phyloP scores from a whole-genome alignment of 768 basidiomycete genomes.

The Hygrophorus pudorinus region DNA sequence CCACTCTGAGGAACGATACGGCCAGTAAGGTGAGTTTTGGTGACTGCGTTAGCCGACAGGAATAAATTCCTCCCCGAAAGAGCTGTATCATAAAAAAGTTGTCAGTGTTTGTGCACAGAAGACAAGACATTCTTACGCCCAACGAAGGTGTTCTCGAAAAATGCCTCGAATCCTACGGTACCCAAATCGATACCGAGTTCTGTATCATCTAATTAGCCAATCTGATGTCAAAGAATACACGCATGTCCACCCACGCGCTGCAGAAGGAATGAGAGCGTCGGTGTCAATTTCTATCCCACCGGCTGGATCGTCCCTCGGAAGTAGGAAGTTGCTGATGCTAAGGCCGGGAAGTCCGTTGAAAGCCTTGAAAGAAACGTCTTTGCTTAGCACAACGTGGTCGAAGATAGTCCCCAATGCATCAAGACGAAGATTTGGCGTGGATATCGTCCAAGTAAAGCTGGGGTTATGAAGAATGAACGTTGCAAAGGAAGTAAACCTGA shows the following conservation, averaged over 20 bases:
- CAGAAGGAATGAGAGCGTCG: slow-evolving; percentile 54
- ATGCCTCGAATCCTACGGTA: slow-evolving; percentile 50
- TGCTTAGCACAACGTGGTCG: slow-evolving; percentile 50
- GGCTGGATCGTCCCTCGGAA: slow-evolving; percentile 56
- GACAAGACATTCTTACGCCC: slow-evolving; percentile 42
- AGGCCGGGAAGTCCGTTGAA: slow-evolving; percentile 66
- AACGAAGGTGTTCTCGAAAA: slow-evolving; percentile 43
- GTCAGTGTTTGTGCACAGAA: background rate
- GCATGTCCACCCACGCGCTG: slow-evolving; percentile 41
- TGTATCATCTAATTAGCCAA: slow-evolving; percentile 18
- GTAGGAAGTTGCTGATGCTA: slow-evolving; percentile 59
- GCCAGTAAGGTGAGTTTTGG: slow-evolving; percentile 46
- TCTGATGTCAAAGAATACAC: background rate
- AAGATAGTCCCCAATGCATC: slow-evolving; percentile 62
- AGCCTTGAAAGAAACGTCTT: slow-evolving; percentile 54
- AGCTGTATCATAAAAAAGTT: slow-evolving; percentile 27
- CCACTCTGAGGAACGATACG: slow-evolving; percentile 56
- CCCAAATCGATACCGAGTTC: slow-evolving; percentile 66
- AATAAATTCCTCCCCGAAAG: slow-evolving; percentile 38
- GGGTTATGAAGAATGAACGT: slow-evolving; percentile 55
- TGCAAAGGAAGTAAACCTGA: slow-evolving; percentile 56
- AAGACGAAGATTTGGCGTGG: slow-evolving; percentile 51
- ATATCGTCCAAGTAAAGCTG: slow-evolving; percentile 62
- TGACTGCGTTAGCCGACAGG: slow-evolving; percentile 37
- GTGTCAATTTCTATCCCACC: slow-evolving; percentile 67